A percentile compares a stretch with the other conserved stretches of the same genome.
These are phyloP conservation scores for Candida adriatica DNA, from an alignment of 805 yeast genomes.

Conservation along the genomic window DNA sequence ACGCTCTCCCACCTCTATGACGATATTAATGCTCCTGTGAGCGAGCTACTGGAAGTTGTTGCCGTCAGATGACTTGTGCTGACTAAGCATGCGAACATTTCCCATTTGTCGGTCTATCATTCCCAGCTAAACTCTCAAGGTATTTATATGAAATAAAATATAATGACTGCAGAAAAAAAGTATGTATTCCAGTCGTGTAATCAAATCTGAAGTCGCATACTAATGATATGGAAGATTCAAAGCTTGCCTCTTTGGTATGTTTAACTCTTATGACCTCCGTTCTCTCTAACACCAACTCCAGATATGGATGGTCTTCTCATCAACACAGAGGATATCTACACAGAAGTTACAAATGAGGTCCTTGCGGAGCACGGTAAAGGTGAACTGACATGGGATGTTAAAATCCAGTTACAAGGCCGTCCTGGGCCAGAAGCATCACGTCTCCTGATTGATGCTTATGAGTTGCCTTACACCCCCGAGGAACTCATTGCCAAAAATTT, in stretches of 20 bases:
- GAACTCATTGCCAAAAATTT: constrained; percentile 50
- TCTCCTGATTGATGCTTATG: constrained; percentile 59
- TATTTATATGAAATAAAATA: too few species aligned
- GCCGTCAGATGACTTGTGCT: too few species aligned
- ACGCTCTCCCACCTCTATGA: constrained; percentile 76
- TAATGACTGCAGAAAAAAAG: too few species aligned
- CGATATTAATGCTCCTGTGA: too few species aligned
- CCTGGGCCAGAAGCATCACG: constrained; percentile 62
- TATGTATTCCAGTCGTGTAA: too few species aligned
- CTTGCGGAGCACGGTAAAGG: constrained; percentile 68
- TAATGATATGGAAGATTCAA: constrained; percentile 26
- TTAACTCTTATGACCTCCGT: not conserved
- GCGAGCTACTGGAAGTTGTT: too few species aligned
- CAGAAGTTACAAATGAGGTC: constrained; percentile 64
- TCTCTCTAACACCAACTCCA: constrained; percentile 1
- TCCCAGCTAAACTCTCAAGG: too few species aligned
- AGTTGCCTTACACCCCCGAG: constrained; percentile 59
- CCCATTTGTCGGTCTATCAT: too few species aligned
- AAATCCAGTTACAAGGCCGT: constrained; percentile 80
- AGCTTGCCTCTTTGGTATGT: constrained; percentile 70
- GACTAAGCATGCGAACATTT: too few species aligned
- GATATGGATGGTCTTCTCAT: constrained; percentile 96
- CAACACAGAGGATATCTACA: constrained; percentile 89
- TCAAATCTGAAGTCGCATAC: not conserved
- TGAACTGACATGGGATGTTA: constrained; percentile 84